These are phyloP conservation scores for Globisporangium irregulare DNA, from an alignment of 352 stramenopile species.

Conservation along the genomic window DNA sequence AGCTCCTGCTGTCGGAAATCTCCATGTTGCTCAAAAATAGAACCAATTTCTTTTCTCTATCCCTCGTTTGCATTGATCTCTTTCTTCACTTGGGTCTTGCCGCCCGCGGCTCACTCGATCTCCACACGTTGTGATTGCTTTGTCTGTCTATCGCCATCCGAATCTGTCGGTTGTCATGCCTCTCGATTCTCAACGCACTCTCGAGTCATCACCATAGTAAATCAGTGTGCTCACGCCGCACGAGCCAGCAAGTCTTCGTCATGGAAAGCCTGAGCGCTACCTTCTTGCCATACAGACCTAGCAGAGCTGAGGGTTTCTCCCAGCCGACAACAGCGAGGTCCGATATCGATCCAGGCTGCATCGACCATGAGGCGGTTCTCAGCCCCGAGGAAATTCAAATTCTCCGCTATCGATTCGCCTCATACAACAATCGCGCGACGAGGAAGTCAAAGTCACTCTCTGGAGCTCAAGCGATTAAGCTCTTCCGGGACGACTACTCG, in stretches of 20 bases:
- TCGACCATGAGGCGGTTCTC: slow-evolving; percentile 34
- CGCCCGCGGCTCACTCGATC: not conserved
- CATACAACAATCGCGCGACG: slow-evolving; percentile 7
- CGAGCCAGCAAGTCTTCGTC: not conserved
- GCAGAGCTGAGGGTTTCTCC: not conserved
- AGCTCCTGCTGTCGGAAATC: not conserved
- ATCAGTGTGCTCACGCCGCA: not conserved
- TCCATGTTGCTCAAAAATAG: slow-evolving; percentile 3
- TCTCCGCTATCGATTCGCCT: slow-evolving; percentile 47
- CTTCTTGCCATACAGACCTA: not conserved
- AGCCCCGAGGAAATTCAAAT: slow-evolving; percentile 51
- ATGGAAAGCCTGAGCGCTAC: slow-evolving; percentile 7
- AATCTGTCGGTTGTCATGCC: not conserved
- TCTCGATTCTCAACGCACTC: not conserved
- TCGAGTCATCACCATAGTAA: not conserved
- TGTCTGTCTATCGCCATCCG: not conserved
- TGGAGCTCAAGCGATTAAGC: slow-evolving; percentile 40
- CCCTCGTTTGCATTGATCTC: not conserved
- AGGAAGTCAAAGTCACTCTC: slow-evolving; percentile 24
- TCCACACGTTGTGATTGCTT: too few relatives aligned
- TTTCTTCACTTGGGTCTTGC: not conserved
- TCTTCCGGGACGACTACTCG: slow-evolving; percentile 65
- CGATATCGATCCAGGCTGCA: slow-evolving; percentile 20
- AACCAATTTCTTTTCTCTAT: not conserved
- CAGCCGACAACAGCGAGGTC: not conserved